Evolutionary conservation across 441 rosid genomes (phyloP).

Genomic region (Adansonia rubrostipa): DNA sequence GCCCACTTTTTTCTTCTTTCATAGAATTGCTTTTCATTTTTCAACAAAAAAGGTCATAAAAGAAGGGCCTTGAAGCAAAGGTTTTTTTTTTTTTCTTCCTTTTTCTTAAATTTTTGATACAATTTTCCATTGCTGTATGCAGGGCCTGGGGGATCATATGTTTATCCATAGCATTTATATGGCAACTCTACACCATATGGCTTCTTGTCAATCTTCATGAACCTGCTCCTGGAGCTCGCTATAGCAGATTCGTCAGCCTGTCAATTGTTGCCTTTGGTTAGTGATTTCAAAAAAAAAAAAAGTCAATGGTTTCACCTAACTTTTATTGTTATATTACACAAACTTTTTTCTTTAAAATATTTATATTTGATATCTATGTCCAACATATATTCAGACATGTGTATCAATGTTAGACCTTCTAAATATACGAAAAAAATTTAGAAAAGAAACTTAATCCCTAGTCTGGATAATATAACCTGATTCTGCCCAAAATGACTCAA

Average conservation of each 20-base stretch:
- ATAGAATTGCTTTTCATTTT: not conserved
- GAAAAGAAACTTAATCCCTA: too few species aligned
- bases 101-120: not conserved
- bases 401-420: too few species aligned
- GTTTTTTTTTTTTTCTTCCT: not conserved
- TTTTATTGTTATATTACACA: not conserved
- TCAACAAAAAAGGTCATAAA: too few species aligned
- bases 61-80: not conserved
- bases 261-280: constrained; percentile 53
- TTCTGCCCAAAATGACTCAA: not conserved
- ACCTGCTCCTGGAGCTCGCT: constrained; percentile 38
- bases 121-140: constrained; percentile 11
- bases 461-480: not conserved
- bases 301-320: constrained; percentile 2
- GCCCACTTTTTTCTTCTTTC: not conserved
- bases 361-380: too few species aligned
- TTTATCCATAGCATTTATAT: constrained; percentile 41
- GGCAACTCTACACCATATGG: constrained; percentile 66
- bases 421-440: too few species aligned
- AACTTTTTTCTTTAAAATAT: too few species aligned
- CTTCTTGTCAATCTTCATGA: constrained; percentile 60
- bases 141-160: constrained; percentile 56
- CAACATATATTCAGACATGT: too few species aligned
- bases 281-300: constrained; percentile 6
- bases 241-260: constrained; percentile 56